Base-by-base conservation (phyloP, 2,329 filamentous ascomycete genomes). In the Fusarium robinianum region DNA sequence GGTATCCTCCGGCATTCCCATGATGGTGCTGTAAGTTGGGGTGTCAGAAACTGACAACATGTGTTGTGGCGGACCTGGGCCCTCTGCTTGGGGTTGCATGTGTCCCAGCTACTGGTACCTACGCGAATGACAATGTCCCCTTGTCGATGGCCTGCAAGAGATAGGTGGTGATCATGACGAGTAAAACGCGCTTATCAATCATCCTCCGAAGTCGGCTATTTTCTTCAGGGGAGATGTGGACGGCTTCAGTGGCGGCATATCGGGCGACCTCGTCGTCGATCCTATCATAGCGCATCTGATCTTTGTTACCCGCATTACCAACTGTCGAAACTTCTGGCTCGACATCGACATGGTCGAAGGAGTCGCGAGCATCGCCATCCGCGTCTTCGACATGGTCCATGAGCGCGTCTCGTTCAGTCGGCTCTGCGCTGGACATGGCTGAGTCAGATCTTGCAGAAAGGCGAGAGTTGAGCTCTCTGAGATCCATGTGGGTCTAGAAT, bases 101-200 rank as follows among this genome's bases (percentile, higher is more conserved):
- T n/a, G n/a, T n/a, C n/a, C n/a, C n/a, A n/a, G n/a, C n/a, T n/a
- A n/a, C n/a, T n/a, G n/a, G 26, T 8, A 29, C 26, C 8, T 29
- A 57, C 6, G 80, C 78, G 75, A 74, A 85, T 1, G 75, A 79
- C 60, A 86, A 69, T 1, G 82, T 85, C 21, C 81, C 81, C 64
- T 85, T 85, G 65, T 86, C 83, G 31, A 86, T 73, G 25, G 81
- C 77, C 60, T 87, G 86, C 16, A 88, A 67, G 61, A 89, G 87
- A 65, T 89, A 89, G 0, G 84, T 88, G 32, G 76, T 65, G 41
- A 90, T 77, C 85, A 90, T 89, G 63, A 89, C 73, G 5, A 77
- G 67, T 31, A 90, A 69, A 3, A 90, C 78, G 19, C 85, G 79
- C 49, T 72, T 76, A 67, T 90, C 84, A 55, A 90, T 86, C 70